phyloP scores from a whole-genome alignment of 164 flowering plant genomes.

The Vitis riparia region DNA sequence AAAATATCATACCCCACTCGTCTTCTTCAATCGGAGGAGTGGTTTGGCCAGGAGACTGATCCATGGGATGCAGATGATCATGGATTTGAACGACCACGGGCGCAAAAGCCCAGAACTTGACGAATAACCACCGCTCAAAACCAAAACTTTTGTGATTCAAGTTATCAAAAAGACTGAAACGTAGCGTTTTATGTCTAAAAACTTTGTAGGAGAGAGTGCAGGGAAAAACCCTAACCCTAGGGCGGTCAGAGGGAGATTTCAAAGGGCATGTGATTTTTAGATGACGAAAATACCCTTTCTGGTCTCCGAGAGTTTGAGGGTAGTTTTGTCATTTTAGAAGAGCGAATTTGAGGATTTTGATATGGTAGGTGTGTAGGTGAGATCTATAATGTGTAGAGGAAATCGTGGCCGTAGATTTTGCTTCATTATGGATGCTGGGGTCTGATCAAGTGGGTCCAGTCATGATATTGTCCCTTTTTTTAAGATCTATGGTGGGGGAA shows the following conservation, averaged over 20 bases:
- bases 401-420: no score
- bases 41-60: slow-evolving; percentile 47
- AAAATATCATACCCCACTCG: slow-evolving; percentile 60
- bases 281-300: slow-evolving; percentile 3
- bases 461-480: neutral
- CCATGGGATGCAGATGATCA: slow-evolving; percentile 65
- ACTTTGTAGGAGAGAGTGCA: neutral
- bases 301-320: no score
- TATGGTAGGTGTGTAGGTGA: no score
- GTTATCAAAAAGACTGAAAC: no score
- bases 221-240: slow-evolving; percentile 1
- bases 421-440: neutral
- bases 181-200: no score
- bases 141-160: neutral
- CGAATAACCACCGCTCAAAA: slow-evolving; percentile 7
- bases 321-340: no score
- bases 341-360: no score
- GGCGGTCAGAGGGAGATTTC: neutral
- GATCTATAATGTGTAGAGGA: no score
- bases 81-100: slow-evolving; percentile 57
- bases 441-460: neutral
- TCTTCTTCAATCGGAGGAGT: slow-evolving; percentile 59
- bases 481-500: neutral
- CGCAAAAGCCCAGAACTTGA: slow-evolving; percentile 41
- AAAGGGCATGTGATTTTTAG: neutral